Conservation (phyloP, 1,284 basidiomycete species). For the Ustilago nuda region DNA sequence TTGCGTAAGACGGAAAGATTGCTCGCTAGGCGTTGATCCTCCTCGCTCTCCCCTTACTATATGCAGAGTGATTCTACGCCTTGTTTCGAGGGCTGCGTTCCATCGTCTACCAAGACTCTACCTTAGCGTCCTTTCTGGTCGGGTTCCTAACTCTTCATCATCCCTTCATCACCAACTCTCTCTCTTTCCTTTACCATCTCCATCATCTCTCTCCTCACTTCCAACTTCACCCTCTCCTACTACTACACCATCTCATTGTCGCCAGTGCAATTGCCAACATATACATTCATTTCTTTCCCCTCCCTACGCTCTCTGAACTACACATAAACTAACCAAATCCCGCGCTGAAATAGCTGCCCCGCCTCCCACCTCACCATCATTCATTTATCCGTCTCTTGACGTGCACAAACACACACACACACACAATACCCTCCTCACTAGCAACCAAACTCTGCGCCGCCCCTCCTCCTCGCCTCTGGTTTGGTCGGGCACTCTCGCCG, state of each 20-base stretch:
- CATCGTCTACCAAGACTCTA: background rate
- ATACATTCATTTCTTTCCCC: background rate
- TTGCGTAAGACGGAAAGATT: slow-evolving; percentile 16
- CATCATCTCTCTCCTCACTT: background rate
- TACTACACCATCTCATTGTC: slow-evolving; percentile 3
- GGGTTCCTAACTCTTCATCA: slow-evolving; percentile 7
- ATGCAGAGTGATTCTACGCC: slow-evolving; percentile 10
- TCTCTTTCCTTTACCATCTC: slow-evolving; percentile 6
- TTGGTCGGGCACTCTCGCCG: slow-evolving; percentile 8
- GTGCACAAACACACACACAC: background rate
- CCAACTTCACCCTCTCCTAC: slow-evolving; percentile 1
- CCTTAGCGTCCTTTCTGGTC: background rate
- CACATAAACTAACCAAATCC: slow-evolving; percentile 6
- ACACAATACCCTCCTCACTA: slow-evolving; percentile 22
- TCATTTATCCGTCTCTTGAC: background rate
- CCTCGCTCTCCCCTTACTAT: background rate
- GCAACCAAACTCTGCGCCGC: slow-evolving; percentile 20
- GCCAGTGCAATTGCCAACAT: background rate
- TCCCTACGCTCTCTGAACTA: background rate
- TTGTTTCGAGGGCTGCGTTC: background rate
- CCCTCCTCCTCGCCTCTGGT: slow-evolving; percentile 22
- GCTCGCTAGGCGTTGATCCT: slow-evolving; percentile 4
- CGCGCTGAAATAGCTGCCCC: slow-evolving; percentile 32
- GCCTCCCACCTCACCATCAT: background rate
- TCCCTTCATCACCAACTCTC: background rate